Conservation (phyloP, 768 basidiomycete genomes). For the Cystofilobasidium bisporidii region DNA sequence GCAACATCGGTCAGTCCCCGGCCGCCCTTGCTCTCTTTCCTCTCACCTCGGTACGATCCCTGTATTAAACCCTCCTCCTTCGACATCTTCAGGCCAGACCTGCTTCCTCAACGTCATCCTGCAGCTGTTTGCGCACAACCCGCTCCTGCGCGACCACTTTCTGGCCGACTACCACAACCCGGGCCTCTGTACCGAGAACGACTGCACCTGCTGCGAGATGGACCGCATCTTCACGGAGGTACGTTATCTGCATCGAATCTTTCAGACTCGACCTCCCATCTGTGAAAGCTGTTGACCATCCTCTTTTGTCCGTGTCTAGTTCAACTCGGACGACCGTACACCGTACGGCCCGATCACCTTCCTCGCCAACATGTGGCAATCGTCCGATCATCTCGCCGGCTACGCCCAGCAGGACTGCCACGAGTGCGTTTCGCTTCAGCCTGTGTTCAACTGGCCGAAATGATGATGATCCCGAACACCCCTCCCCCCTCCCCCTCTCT, state of each 20-base stretch:
- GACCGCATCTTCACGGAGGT: conserved; percentile 50
- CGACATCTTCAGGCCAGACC: conserved; percentile 66
- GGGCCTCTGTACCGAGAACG: conserved; percentile 44
- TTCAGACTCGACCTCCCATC: background rate
- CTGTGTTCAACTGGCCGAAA: too few relatives aligned
- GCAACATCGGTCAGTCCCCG: conserved; percentile 8
- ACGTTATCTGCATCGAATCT: conserved; percentile 35
- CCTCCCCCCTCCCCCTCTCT: too few relatives aligned
- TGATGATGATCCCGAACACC: background rate
- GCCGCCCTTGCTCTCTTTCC: conserved; percentile 7
- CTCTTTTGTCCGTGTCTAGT: conserved; percentile 33
- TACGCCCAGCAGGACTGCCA: conserved; percentile 93
- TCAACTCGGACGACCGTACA: conserved; percentile 46
- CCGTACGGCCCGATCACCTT: conserved; percentile 76
- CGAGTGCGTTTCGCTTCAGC: conserved; percentile 76
- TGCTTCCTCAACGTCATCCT: conserved; percentile 90
- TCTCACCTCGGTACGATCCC: too few relatives aligned
- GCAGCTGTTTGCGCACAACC: conserved; percentile 81
- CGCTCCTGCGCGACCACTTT: conserved; percentile 77
- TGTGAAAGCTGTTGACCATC: background rate
- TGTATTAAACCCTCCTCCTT: conserved; percentile 47
- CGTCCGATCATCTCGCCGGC: conserved; percentile 62
- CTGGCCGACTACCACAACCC: conserved; percentile 81
- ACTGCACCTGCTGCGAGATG: conserved; percentile 87
- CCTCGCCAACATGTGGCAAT: conserved; percentile 71